Percentiles rank a stretch among this genome's conserved stretches.
These are phyloP conservation scores for Lycium ferocissimum DNA, from an alignment of 257 asterid species.

Conservation along the genomic window DNA sequence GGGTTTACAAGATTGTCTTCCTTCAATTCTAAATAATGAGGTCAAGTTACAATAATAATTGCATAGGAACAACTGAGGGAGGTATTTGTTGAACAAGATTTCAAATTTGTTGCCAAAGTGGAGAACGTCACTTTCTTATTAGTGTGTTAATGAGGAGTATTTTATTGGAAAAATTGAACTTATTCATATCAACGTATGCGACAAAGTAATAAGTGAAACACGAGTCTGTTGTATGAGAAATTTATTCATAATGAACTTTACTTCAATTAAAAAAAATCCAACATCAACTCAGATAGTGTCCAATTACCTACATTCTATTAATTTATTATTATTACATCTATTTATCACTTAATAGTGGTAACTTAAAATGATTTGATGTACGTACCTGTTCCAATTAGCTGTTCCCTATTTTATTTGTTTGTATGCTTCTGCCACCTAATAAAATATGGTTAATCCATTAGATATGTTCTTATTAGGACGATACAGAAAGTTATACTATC, in stretches of 20 bases:
- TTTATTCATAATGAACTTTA: too few species aligned
- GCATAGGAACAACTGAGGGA: constrained; percentile 35
- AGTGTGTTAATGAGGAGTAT: not conserved
- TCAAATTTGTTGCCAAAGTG: not conserved
- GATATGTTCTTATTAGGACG: not conserved
- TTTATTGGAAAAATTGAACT: not conserved
- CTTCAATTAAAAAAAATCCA: too few species aligned
- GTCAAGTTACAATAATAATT: constrained; percentile 2
- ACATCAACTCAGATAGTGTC: not conserved
- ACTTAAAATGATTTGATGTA: not conserved
- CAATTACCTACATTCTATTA: too few species aligned
- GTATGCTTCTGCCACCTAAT: not conserved
- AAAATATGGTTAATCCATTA: not conserved
- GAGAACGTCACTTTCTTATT: not conserved
- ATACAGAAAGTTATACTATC: not conserved
- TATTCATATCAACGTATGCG: too few species aligned
- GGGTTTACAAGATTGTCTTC: not conserved
- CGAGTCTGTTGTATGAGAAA: too few species aligned
- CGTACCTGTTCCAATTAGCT: not conserved
- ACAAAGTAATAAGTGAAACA: too few species aligned
- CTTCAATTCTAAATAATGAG: not conserved
- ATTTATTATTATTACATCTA: too few species aligned
- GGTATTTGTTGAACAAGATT: constrained; percentile 25
- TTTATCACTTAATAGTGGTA: not conserved
- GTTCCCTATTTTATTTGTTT: not conserved